These are phyloP conservation scores for Colletotrichum destructivum DNA, from an alignment of 2,329 filamentous ascomycete genomes.

Conservation along the genomic window DNA sequence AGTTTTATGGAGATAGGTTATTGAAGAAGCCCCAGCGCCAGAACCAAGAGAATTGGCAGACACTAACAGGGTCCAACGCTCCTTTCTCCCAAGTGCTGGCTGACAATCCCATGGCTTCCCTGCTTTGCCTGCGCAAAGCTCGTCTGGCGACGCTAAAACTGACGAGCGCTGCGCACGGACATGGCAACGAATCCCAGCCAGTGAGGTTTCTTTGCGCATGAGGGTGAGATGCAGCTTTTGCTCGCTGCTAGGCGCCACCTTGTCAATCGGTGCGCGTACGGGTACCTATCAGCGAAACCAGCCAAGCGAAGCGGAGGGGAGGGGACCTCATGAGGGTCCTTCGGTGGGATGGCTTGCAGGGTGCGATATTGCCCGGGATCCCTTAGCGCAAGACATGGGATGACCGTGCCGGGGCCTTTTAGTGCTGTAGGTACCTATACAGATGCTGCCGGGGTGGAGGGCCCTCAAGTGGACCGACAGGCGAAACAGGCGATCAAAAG, in stretches of 20 bases:
- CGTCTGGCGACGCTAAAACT: conserved; percentile 30
- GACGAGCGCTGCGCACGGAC: conserved; percentile 40
- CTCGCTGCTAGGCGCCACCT: conserved; percentile 17
- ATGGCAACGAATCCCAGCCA: conserved; percentile 22
- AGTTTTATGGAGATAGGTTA: conserved; percentile 6
- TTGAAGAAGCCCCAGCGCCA: not conserved
- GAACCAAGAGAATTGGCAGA: conserved; percentile 17
- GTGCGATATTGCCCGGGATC: conserved; percentile 15
- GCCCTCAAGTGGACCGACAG: conserved; percentile 34
- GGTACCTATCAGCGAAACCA: no score
- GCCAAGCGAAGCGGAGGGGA: not conserved
- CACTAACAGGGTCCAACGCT: conserved; percentile 25
- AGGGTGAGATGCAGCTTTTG: conserved; percentile 16
- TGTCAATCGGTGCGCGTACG: no score
- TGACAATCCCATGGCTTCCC: conserved; percentile 19
- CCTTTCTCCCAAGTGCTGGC: conserved; percentile 15
- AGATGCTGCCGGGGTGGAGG: not conserved
- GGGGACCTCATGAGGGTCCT: conserved; percentile 15
- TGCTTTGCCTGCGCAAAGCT: conserved; percentile 15
- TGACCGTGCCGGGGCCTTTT: conserved; percentile 14
- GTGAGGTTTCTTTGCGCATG: conserved; percentile 13
- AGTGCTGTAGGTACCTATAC: not conserved
- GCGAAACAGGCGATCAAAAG: conserved; percentile 39
- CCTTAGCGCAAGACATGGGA: conserved; percentile 38
- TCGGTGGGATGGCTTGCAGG: conserved; percentile 17